phyloP scores from a whole-genome alignment of 2,329 filamentous ascomycete genomes.

The Cytospora paraplurivora region DNA sequence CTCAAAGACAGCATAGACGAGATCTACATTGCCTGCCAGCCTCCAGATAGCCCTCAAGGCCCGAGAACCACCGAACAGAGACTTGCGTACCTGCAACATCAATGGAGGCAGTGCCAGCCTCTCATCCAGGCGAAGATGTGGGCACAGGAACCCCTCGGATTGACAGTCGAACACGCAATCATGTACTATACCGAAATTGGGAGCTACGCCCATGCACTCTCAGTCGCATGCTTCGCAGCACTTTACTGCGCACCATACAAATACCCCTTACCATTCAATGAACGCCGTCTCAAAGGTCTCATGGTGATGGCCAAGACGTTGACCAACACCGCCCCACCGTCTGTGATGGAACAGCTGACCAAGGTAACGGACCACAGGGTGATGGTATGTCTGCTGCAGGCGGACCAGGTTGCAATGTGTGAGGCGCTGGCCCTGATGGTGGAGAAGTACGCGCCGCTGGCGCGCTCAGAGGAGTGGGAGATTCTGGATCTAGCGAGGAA shows the following conservation, averaged over 20 bases:
- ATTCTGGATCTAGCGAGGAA: constrained; percentile 46
- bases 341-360: constrained; percentile 35
- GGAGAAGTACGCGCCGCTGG: constrained; percentile 44
- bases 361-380: constrained; percentile 35
- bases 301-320: constrained; percentile 56
- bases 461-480: constrained; percentile 50
- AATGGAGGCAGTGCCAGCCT: constrained; percentile 43
- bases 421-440: constrained; percentile 56
- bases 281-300: constrained; percentile 52
- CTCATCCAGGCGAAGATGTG: constrained; percentile 45
- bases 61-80: constrained; percentile 25
- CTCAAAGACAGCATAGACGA: constrained; percentile 36
- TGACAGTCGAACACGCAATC: constrained; percentile 48
- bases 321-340: constrained; percentile 49
- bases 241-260: constrained; percentile 53
- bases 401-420: constrained; percentile 56
- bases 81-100: constrained; percentile 34
- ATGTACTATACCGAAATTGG: constrained; percentile 47
- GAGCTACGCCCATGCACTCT: constrained; percentile 48
- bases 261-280: constrained; percentile 52
- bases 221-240: constrained; percentile 51
- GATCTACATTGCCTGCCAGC: constrained; percentile 37
- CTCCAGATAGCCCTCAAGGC: constrained; percentile 22
- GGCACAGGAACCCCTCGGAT: constrained; percentile 53
- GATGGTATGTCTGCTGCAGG: constrained; percentile 40